These are phyloP conservation scores for Smallanthus sonchifolius DNA, from an alignment of 129 eudicot genomes.

Conservation along the genomic window DNA sequence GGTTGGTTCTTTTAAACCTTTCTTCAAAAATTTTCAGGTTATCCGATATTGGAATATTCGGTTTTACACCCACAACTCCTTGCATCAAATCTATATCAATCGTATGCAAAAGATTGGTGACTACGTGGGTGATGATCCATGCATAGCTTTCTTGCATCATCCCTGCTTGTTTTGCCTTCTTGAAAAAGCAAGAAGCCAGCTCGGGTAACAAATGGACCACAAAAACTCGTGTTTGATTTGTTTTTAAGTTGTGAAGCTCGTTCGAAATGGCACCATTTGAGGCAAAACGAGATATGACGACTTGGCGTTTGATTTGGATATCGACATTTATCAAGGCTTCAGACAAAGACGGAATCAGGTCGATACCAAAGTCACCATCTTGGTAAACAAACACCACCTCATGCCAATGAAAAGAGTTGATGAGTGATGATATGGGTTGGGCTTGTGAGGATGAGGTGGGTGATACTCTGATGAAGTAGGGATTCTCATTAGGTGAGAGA, in stretches of 20 bases:
- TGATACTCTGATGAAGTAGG: slow-evolving; percentile 46
- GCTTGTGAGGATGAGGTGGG: slow-evolving; percentile 37
- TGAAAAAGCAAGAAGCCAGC: slow-evolving; percentile 34
- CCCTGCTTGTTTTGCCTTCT: slow-evolving; percentile 30
- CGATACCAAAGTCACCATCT: slow-evolving; percentile 33
- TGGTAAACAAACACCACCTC: slow-evolving; percentile 40
- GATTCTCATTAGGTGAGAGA: slow-evolving; percentile 33
- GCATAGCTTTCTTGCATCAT: slow-evolving; percentile 51
- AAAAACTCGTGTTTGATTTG: slow-evolving; percentile 46
- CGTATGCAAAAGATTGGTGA: slow-evolving; percentile 35
- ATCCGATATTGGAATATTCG: slow-evolving; percentile 31
- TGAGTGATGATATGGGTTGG: slow-evolving; percentile 37
- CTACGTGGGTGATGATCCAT: slow-evolving; percentile 43
- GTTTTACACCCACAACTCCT: slow-evolving; percentile 50
- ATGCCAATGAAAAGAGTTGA: slow-evolving; percentile 43
- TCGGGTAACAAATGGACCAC: slow-evolving; percentile 43
- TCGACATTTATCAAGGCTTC: slow-evolving; percentile 24
- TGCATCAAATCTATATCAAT: slow-evolving; percentile 42
- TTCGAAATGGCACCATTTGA: slow-evolving; percentile 21
- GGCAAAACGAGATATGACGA: slow-evolving; percentile 33
- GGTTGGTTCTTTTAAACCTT: slow-evolving; percentile 31
- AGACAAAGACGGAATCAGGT: slow-evolving; percentile 32
- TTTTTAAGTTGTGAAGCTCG: slow-evolving; percentile 32
- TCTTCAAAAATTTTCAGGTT: slow-evolving; percentile 16
- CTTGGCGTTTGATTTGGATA: slow-evolving; percentile 21